Base-by-base conservation (phyloP, 2,329 filamentous ascomycete species). In the Metarhizium robertsii region DNA sequence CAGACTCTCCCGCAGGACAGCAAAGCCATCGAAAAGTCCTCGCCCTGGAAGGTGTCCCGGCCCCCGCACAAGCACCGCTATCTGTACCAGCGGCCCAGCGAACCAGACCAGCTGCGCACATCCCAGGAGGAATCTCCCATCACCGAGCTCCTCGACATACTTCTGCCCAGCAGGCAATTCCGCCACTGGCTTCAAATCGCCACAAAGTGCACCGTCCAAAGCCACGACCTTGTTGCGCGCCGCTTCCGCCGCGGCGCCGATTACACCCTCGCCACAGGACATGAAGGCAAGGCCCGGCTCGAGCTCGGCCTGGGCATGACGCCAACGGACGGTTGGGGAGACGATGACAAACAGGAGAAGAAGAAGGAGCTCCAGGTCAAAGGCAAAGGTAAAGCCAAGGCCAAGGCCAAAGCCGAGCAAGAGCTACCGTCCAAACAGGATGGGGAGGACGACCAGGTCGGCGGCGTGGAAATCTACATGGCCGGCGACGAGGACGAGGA, bases 41-140 rank as follows among this genome's bases (percentile, higher is more conserved):
- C 75, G 46, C 72, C 73, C 0, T 94, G 89, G 88, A 82, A 79
- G 58, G 87, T 95, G 8, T 89, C 94, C 6, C 81, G 83, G 36
- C 94, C 94, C 43, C 94, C 94, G 0, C 92, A 99, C 74, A 99
- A 99, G 75, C 91, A 96, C 67, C 88, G 92, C 14, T 99, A 87
- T 69, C 77, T 96, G 2, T 99, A 94, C 71, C 80, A 89, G 57
- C 84, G 90, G 62, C 75, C 72, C 61, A 77, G 65, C 52, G 71
- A 72, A 53, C 59, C 70, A 50, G 59, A 70, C 56, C 62, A 73
- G 52, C 61, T 69, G 52, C 69, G 69, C 50, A 65, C 68, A 5
- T 64, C 67, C 3, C 62, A 71, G 46, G 71, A 77, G 48, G 70
- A 75, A 52, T 81, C 80, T 14, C 80, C 89, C 0, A 79, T 95